Conservation (phyloP, 2,329 filamentous ascomycete species). For the Cytospora schulzeri region DNA sequence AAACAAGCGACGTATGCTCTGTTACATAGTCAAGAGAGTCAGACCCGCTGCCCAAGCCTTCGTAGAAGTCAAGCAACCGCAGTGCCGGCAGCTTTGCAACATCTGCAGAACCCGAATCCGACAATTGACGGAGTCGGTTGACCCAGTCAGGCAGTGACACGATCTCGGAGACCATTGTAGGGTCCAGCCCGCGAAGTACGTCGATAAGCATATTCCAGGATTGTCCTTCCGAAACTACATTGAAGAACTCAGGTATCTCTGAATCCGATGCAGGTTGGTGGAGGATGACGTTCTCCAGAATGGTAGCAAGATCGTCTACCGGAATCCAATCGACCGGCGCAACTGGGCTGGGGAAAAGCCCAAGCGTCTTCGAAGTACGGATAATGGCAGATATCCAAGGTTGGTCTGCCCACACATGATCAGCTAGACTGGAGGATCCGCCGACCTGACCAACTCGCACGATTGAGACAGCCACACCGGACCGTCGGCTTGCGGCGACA, state of each 20-base stretch:
- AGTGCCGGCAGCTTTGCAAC: constrained; percentile 3
- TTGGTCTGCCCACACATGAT: constrained; percentile 29
- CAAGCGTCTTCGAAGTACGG: constrained; percentile 26
- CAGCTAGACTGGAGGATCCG: constrained; percentile 16
- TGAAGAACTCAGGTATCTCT: background rate
- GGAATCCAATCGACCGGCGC: constrained; percentile 29
- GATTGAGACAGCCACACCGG: constrained; percentile 28
- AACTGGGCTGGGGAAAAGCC: constrained; percentile 22
- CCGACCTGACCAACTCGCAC: constrained; percentile 31
- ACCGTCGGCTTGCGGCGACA: constrained; percentile 5
- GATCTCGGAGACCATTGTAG: background rate
- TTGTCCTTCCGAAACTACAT: background rate
- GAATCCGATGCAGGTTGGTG: background rate
- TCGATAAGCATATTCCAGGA: background rate
- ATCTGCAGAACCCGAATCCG: background rate
- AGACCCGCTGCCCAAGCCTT: constrained; percentile 1
- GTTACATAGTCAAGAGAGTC: constrained; percentile 3
- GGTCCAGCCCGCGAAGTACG: background rate
- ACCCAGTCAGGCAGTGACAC: background rate
- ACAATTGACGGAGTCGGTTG: background rate
- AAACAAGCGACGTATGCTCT: background rate
- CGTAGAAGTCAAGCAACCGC: constrained; percentile 11
- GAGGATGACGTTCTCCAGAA: background rate
- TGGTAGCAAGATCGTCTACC: constrained; percentile 23
- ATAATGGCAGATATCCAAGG: constrained; percentile 32